Conservation (phyloP, 2,329 filamentous ascomycete species). For the Fonsecaea monophora region DNA sequence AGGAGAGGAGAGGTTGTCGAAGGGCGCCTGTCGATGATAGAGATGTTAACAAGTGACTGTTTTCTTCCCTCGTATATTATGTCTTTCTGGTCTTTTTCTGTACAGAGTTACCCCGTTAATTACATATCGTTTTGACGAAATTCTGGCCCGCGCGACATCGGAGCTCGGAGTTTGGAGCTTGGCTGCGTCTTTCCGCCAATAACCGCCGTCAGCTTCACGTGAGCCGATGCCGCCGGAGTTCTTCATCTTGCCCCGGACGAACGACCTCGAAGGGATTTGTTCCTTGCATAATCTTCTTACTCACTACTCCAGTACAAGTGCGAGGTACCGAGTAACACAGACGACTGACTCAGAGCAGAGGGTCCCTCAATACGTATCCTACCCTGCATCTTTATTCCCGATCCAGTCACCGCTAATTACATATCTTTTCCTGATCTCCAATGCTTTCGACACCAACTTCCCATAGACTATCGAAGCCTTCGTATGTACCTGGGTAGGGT, state of each 20-base stretch:
- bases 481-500: not conserved
- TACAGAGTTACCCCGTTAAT: too few species aligned
- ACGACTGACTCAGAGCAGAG: too few species aligned
- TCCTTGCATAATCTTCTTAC: too few species aligned
- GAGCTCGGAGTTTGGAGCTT: conserved; percentile 23
- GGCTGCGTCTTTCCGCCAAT: conserved; percentile 13
- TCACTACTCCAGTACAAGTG: too few species aligned
- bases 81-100: not conserved
- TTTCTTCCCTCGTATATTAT: too few species aligned
- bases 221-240: conserved; percentile 5
- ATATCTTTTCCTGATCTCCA: not conserved
- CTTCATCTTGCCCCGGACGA: conserved; percentile 4
- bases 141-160: conserved; percentile 14
- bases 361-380: not conserved
- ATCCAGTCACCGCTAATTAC: conserved; percentile 8
- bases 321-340: too few species aligned
- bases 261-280: not conserved
- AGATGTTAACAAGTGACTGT: not conserved
- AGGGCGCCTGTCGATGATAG: conserved; percentile 1
- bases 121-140: not conserved
- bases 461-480: conserved; percentile 13
- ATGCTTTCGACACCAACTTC: not conserved
- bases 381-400: conserved; percentile 14
- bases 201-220: not conserved
- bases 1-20: conserved; percentile 1